These are phyloP conservation scores for Leptographium flavum DNA, from an alignment of 2,329 filamentous ascomycete species.

Conservation along the genomic window DNA sequence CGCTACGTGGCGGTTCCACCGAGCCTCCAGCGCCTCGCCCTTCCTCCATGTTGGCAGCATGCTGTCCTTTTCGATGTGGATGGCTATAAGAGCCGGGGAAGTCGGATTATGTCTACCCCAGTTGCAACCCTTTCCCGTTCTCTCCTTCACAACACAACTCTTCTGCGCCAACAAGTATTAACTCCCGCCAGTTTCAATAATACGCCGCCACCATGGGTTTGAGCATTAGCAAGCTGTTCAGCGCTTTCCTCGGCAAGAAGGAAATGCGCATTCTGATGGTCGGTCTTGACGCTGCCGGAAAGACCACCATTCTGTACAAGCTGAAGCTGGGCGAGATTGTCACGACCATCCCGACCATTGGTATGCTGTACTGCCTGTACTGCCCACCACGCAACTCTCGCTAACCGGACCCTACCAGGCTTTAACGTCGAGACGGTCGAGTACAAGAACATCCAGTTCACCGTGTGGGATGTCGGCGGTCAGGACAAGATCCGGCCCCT, in stretches of 20 bases:
- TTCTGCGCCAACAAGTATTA: neutral
- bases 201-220: slow-evolving; percentile 79
- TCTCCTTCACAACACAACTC: neutral
- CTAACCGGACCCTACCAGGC: slow-evolving; percentile 36
- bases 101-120: no score
- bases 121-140: no score
- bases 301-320: slow-evolving; percentile 99
- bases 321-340: slow-evolving; percentile 99
- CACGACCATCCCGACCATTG: slow-evolving; percentile 97
- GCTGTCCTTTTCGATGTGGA: neutral
- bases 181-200: neutral
- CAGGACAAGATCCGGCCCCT: slow-evolving; percentile 99
- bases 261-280: slow-evolving; percentile 99
- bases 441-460: slow-evolving; percentile 99
- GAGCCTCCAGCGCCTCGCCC: no score
- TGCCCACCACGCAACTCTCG: neutral
- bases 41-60: no score
- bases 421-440: slow-evolving; percentile 99
- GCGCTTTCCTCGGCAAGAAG: slow-evolving; percentile 97
- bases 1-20: no score
- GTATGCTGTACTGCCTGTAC: slow-evolving; percentile 35
- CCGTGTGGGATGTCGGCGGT: slow-evolving; percentile 99
- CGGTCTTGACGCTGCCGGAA: slow-evolving; percentile 97
- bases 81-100: neutral
- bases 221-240: slow-evolving; percentile 91